phyloP scores from a whole-genome alignment of 371 early-diverging fungal genomes.

The Mucor ambiguus region DNA sequence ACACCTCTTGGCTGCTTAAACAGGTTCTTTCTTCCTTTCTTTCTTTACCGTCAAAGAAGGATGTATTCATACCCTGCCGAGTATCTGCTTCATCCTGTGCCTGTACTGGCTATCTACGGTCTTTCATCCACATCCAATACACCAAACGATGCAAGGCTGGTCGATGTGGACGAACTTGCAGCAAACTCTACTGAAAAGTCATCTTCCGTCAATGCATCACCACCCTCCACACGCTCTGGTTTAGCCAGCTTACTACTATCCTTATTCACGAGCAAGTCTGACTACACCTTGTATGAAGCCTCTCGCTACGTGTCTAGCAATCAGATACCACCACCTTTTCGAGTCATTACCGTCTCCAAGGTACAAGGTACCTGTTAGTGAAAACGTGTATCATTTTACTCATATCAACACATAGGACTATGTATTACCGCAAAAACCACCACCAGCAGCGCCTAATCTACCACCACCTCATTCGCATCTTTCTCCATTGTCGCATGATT shows the following conservation, averaged over 20 bases:
- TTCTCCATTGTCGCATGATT: slow-evolving; percentile 70
- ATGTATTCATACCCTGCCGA: slow-evolving; percentile 61
- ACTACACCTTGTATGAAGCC: slow-evolving; percentile 42
- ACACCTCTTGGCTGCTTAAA: neutral
- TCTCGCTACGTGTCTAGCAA: slow-evolving; percentile 20
- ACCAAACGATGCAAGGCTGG: slow-evolving; percentile 25
- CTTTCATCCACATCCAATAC: slow-evolving; percentile 31
- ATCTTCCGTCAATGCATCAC: slow-evolving; percentile 1
- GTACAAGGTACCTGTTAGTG: slow-evolving; percentile 15
- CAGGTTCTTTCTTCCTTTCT: neutral
- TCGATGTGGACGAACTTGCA: slow-evolving; percentile 18
- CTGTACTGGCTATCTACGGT: slow-evolving; percentile 69
- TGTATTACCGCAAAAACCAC: slow-evolving; percentile 39
- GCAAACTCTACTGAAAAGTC: neutral
- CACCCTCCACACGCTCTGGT: slow-evolving; percentile 14
- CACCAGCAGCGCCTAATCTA: slow-evolving; percentile 36
- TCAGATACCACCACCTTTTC: slow-evolving; percentile 34
- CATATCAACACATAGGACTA: slow-evolving; percentile 27
- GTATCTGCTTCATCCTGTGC: slow-evolving; percentile 73
- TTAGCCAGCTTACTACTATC: slow-evolving; percentile 13
- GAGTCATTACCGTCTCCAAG: slow-evolving; percentile 43
- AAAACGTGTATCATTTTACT: neutral
- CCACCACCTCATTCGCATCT: slow-evolving; percentile 55
- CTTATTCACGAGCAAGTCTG: slow-evolving; percentile 31
- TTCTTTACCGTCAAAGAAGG: neutral